A percentile compares a stretch with the other conserved stretches of the same genome.
Conservation (phyloP, 257 asterid species). For the Cordia subcordata region DNA sequence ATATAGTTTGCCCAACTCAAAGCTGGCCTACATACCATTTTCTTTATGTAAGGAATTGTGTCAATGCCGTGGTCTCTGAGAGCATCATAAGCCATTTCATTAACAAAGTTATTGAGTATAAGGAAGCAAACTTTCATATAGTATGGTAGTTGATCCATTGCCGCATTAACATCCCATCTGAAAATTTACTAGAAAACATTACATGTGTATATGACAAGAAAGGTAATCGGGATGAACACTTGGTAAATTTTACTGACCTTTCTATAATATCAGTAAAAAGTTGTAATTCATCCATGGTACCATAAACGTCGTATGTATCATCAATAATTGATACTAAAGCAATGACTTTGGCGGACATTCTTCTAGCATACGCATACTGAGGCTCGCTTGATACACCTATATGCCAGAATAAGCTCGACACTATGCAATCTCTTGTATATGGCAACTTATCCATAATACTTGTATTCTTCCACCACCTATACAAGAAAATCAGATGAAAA, state of each 20-base stretch:
- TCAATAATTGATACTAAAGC: background rate
- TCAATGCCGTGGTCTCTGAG: slow-evolving; percentile 9
- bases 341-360: background rate
- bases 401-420: slow-evolving; percentile 13
- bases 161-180: slow-evolving; percentile 15
- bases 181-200: background rate
- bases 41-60: slow-evolving; percentile 14
- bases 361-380: background rate
- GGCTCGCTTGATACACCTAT: slow-evolving; percentile 6
- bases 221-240: too few relatives aligned
- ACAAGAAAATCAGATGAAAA: background rate
- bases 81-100: slow-evolving; percentile 8
- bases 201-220: too few relatives aligned
- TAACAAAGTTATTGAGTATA: background rate
- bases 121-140: slow-evolving; percentile 7
- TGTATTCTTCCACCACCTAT: slow-evolving; percentile 16
- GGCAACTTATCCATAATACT: slow-evolving; percentile 3
- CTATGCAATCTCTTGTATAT: slow-evolving; percentile 12
- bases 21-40: slow-evolving; percentile 10
- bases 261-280: background rate
- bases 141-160: background rate
- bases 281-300: slow-evolving; percentile 2
- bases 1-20: background rate
- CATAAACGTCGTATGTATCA: slow-evolving; percentile 9
- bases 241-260: too few relatives aligned